phyloP scores from a whole-genome alignment of 192 early-diverging fungal genomes.

The Coemansia sp. region DNA sequence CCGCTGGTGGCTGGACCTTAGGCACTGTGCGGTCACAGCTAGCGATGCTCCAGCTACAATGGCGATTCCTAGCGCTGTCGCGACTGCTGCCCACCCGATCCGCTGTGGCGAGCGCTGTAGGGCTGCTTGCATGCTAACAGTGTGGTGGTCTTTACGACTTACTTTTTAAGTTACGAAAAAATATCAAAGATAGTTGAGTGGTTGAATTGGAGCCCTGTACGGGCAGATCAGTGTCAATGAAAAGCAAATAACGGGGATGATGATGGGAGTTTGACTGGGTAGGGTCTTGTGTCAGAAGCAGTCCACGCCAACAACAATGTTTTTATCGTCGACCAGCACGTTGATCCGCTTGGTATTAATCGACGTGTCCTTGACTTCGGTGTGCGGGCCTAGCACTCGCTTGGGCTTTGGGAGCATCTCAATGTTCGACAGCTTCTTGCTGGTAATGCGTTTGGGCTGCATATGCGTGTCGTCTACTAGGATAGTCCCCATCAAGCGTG shows the following conservation, averaged over 20 bases:
- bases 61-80: slow-evolving; percentile 13
- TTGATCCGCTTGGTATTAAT: slow-evolving; percentile 30
- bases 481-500: slow-evolving; percentile 20
- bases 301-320: slow-evolving; percentile 35
- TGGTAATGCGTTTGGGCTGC: slow-evolving; percentile 4
- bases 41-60: slow-evolving; percentile 23
- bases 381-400: slow-evolving; percentile 34
- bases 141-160: not conserved
- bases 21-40: slow-evolving; percentile 18
- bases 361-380: slow-evolving; percentile 22
- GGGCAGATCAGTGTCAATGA: too few species aligned
- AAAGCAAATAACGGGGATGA: not conserved
- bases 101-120: not conserved
- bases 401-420: slow-evolving; percentile 26
- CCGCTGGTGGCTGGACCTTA: slow-evolving; percentile 27
- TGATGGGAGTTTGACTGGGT: not conserved
- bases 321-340: slow-evolving; percentile 29
- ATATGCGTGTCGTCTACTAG: slow-evolving; percentile 26
- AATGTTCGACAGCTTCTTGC: slow-evolving; percentile 28
- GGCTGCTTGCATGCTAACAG: not conserved
- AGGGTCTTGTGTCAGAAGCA: slow-evolving; percentile 17
- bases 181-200: too few species aligned
- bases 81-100: slow-evolving; percentile 7
- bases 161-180: too few species aligned
- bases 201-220: too few species aligned